Conservation (phyloP, 2,329 filamentous ascomycete species). For the Rosellinia necatrix region DNA sequence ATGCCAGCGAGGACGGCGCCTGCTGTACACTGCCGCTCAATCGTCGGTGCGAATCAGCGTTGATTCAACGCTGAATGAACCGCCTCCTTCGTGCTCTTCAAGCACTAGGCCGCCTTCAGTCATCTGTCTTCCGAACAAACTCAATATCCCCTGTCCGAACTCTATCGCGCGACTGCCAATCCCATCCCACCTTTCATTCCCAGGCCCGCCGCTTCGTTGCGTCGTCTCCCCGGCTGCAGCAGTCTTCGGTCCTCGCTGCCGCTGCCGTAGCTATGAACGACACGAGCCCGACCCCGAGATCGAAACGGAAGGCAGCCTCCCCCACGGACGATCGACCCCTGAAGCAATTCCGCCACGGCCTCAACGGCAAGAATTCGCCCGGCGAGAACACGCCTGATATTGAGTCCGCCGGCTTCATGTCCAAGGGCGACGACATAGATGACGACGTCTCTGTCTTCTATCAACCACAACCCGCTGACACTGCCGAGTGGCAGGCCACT, state of each 20-base stretch:
- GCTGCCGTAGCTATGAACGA: conserved; percentile 49
- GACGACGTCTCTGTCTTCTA: conserved; percentile 48
- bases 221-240: not conserved
- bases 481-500: conserved; percentile 91
- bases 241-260: not conserved
- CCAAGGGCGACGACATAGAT: conserved; percentile 49
- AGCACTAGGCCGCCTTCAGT: conserved; percentile 24
- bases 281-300: conserved; percentile 46
- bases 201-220: not conserved
- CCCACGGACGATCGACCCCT: conserved; percentile 48
- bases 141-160: conserved; percentile 1
- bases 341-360: conserved; percentile 47
- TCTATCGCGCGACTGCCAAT: not conserved
- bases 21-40: conserved; percentile 16
- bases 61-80: conserved; percentile 37
- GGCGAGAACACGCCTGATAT: conserved; percentile 56
- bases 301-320: conserved; percentile 58
- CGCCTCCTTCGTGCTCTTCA: conserved; percentile 28
- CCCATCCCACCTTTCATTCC: not conserved
- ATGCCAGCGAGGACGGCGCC: conserved; percentile 22
- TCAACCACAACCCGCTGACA: conserved; percentile 54
- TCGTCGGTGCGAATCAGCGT: conserved; percentile 23
- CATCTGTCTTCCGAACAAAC: conserved; percentile 21
- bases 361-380: conserved; percentile 55
- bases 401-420: conserved; percentile 32